phyloP scores from a whole-genome alignment of 768 basidiomycete genomes.

The Phaeotremella skinneri region DNA sequence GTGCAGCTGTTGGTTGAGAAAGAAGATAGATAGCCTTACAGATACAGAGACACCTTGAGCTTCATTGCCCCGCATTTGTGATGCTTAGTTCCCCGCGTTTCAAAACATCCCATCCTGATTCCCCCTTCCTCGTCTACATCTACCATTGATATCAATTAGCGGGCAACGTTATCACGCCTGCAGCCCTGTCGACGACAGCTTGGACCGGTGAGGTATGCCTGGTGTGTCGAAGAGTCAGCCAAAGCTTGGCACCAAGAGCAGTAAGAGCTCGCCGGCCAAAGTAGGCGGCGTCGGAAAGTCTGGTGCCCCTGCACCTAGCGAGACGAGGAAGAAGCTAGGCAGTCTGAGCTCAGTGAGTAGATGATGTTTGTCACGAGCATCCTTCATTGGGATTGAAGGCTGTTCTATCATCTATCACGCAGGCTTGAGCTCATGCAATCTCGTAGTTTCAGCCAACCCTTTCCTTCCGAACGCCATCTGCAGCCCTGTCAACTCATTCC shows the following conservation, averaged over 20 bases:
- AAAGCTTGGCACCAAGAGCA: background rate
- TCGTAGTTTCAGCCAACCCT: conserved; percentile 37
- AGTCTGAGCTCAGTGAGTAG: conserved; percentile 42
- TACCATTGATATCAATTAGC: too few species aligned
- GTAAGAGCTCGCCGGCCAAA: background rate
- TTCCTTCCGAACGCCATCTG: conserved; percentile 30
- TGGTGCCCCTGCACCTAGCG: background rate
- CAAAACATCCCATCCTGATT: background rate
- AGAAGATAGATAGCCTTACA: too few species aligned
- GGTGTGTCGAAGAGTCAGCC: background rate
- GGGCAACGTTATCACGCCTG: too few species aligned
- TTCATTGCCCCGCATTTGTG: background rate
- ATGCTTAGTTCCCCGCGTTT: background rate
- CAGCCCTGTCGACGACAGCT: too few species aligned
- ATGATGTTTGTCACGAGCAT: background rate
- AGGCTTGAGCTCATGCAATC: conserved; percentile 1
- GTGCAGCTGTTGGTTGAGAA: too few species aligned
- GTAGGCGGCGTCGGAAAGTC: background rate
- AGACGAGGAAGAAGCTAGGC: conserved; percentile 28
- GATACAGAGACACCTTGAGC: too few species aligned
- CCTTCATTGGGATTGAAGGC: background rate
- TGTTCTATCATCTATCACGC: background rate
- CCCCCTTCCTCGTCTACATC: too few species aligned
- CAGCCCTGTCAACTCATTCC: background rate
- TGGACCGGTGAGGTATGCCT: too few species aligned